Conservation (phyloP, 129 eudicot genomes). For the Chrysanthemum seticuspe region DNA sequence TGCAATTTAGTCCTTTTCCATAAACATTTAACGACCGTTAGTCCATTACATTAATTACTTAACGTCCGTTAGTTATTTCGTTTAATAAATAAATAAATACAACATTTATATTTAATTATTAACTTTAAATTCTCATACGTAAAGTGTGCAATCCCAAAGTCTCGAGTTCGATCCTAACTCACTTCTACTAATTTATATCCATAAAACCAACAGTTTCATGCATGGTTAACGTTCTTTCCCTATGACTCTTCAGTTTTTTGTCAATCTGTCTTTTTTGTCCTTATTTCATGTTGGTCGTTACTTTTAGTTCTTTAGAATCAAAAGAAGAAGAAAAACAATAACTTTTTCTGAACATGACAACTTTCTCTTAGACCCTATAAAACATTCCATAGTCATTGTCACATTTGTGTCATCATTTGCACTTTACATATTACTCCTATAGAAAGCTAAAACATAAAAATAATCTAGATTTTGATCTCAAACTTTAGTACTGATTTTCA, state of each 20-base stretch:
- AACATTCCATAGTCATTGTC: conserved; percentile 14
- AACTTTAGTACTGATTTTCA: conserved; percentile 17
- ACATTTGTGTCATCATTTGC: conserved; percentile 20
- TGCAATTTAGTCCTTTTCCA: too few relatives aligned
- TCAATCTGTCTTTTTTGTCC: conserved; percentile 17
- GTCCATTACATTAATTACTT: too few relatives aligned
- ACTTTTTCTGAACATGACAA: neutral
- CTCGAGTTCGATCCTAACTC: too few relatives aligned
- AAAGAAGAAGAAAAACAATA: neutral
- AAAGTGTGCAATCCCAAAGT: too few relatives aligned
- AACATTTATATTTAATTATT: too few relatives aligned
- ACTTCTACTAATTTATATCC: too few relatives aligned
- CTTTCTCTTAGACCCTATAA: conserved; percentile 8
- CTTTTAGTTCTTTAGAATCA: neutral
- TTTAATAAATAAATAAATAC: too few relatives aligned
- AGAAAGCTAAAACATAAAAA: neutral
- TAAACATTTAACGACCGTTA: too few relatives aligned
- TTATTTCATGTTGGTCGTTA: neutral
- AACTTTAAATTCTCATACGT: too few relatives aligned
- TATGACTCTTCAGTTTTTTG: neutral
- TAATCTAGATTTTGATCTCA: conserved; percentile 2
- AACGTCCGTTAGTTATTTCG: too few relatives aligned
- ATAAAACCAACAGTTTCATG: too few relatives aligned
- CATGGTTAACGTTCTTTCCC: conserved; percentile 8
- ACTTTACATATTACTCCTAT: neutral